Evolutionary conservation across 805 yeast genomes (phyloP).

Genomic region (Cyberlindnera misumaiensis): DNA sequence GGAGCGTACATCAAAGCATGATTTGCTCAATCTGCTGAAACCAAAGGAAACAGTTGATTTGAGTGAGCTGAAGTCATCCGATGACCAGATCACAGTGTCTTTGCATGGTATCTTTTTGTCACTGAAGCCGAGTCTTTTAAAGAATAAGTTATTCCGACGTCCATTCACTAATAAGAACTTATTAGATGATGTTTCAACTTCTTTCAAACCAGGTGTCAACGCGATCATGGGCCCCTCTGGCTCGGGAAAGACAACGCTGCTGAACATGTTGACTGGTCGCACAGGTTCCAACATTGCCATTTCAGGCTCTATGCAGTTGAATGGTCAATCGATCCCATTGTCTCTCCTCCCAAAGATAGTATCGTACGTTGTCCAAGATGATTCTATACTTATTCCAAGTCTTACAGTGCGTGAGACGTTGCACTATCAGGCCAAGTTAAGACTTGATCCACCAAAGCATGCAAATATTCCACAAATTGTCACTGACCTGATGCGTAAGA

Average conservation of each 20-base stretch:
- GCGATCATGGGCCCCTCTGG: conserved; percentile 83
- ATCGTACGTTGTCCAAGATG: conserved; percentile 82
- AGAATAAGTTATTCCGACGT: conserved; percentile 3
- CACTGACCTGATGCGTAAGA: conserved; percentile 59
- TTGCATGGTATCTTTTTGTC: conserved; percentile 8
- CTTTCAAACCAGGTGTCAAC: conserved; percentile 67
- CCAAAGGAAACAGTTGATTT: not conserved
- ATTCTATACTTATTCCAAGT: conserved; percentile 60
- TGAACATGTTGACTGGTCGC: conserved; percentile 59
- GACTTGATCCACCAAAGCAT: conserved; percentile 42
- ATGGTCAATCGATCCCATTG: conserved; percentile 30
- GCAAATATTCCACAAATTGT: conserved; percentile 43
- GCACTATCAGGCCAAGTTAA: conserved; percentile 59
- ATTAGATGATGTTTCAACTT: conserved; percentile 40
- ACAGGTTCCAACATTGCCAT: conserved; percentile 20
- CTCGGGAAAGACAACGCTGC: conserved; percentile 65
- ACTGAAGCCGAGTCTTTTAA: conserved; percentile 8
- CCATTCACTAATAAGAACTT: conserved; percentile 9
- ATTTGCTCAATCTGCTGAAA: not conserved
- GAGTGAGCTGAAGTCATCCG: not conserved
- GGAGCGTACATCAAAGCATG: conserved; percentile 7
- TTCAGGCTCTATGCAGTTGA: conserved; percentile 40
- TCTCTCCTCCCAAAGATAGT: conserved; percentile 30
- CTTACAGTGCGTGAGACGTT: conserved; percentile 77
- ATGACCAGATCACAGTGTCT: conserved; percentile 2